Evolutionary conservation across 2,329 filamentous ascomycete species (phyloP).

Genomic region (Alternaria atra): DNA sequence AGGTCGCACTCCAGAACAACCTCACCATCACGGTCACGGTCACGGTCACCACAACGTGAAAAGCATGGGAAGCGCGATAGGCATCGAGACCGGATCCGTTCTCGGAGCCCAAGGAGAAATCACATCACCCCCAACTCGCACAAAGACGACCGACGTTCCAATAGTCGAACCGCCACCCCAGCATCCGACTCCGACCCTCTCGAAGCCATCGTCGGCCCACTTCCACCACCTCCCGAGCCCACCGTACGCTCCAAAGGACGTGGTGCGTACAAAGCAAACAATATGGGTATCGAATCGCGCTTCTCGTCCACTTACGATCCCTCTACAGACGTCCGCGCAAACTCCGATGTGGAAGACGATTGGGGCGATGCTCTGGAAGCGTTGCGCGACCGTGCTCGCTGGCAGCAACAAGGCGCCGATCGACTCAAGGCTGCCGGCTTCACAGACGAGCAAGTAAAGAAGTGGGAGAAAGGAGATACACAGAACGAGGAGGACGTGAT

Average conservation of each 20-base stretch:
- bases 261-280: slow-evolving; percentile 41
- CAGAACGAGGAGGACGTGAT: slow-evolving; percentile 72
- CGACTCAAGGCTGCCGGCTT: slow-evolving; percentile 81
- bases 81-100: slow-evolving; percentile 24
- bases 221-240: slow-evolving; percentile 61
- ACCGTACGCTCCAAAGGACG: slow-evolving; percentile 52
- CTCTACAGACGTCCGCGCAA: slow-evolving; percentile 62
- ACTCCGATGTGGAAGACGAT: slow-evolving; percentile 65
- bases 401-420: slow-evolving; percentile 78
- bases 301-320: slow-evolving; percentile 75
- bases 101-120: slow-evolving; percentile 8
- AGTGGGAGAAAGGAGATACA: slow-evolving; percentile 71
- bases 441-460: slow-evolving; percentile 74
- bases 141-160: neutral
- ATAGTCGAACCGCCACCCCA: slow-evolving; percentile 20
- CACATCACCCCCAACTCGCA: neutral
- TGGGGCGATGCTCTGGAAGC: slow-evolving; percentile 85
- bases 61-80: slow-evolving; percentile 19
- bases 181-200: slow-evolving; percentile 72
- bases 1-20: slow-evolving; percentile 29
- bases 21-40: slow-evolving; percentile 32
- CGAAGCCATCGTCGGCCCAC: slow-evolving; percentile 78
- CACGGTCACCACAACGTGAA: slow-evolving; percentile 26
- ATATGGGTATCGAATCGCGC: slow-evolving; percentile 76
- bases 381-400: slow-evolving; percentile 79